phyloP scores from a whole-genome alignment of 1,139 yeast species.

The Yamadazyma aaseri region DNA sequence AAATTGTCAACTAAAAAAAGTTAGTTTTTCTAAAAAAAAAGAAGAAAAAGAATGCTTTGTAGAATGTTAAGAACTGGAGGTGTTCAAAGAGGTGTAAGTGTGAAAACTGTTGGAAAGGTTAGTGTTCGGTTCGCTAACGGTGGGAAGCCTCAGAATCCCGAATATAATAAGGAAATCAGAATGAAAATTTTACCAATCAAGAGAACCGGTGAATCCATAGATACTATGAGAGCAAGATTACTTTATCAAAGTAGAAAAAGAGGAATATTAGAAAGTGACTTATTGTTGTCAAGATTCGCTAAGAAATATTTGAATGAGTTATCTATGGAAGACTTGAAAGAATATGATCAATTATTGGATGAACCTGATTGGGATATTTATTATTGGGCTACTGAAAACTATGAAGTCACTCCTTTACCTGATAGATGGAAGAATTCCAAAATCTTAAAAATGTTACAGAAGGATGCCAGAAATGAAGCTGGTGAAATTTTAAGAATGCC shows the following conservation, averaged over 20 bases:
- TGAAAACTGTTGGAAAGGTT: too few relatives aligned
- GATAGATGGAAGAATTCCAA: slow-evolving; percentile 74
- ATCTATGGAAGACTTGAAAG: slow-evolving; percentile 69
- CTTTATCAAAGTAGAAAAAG: slow-evolving; percentile 91
- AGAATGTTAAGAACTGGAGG: too few relatives aligned
- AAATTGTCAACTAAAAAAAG: too few relatives aligned
- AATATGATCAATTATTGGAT: slow-evolving; percentile 81
- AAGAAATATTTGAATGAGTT: slow-evolving; percentile 62
- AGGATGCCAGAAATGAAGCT: slow-evolving; percentile 70
- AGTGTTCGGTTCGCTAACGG: slow-evolving; percentile 23
- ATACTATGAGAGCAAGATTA: slow-evolving; percentile 79
- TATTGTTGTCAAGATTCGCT: slow-evolving; percentile 82
- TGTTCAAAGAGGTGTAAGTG: too few relatives aligned
- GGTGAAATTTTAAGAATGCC: slow-evolving; percentile 88
- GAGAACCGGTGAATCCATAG: slow-evolving; percentile 71
- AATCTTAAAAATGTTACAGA: slow-evolving; percentile 65
- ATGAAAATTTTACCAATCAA: slow-evolving; percentile 73
- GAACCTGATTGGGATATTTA: slow-evolving; percentile 98
- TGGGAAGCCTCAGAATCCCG: slow-evolving; percentile 49
- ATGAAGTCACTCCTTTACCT: slow-evolving; percentile 78
- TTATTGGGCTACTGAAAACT: slow-evolving; percentile 93
- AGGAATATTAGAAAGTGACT: slow-evolving; percentile 92
- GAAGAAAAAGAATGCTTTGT: too few relatives aligned
- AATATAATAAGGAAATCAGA: slow-evolving; percentile 29
- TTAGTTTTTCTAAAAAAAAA: too few relatives aligned